phyloP scores from a whole-genome alignment of 1,284 basidiomycete species.

The Rhodofomes roseus region DNA sequence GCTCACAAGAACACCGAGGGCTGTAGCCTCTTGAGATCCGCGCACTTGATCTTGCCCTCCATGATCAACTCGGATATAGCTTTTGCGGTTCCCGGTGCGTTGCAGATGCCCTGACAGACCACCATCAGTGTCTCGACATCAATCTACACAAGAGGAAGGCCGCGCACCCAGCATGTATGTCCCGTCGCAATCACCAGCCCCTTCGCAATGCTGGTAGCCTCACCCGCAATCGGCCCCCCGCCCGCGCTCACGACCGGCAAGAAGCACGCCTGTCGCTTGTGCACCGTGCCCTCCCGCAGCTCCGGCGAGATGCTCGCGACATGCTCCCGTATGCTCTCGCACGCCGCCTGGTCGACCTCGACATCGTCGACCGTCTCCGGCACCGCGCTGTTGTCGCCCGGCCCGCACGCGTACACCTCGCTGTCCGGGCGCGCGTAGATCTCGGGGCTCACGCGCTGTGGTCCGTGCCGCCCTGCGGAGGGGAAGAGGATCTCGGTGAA shows the following conservation, averaged over 20 bases:
- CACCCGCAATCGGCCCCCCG: slow-evolving; percentile 60
- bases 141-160: background rate
- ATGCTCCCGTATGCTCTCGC: slow-evolving; percentile 49
- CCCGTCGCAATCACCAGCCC: slow-evolving; percentile 62
- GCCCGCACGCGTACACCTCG: slow-evolving; percentile 69
- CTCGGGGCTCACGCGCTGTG: slow-evolving; percentile 46
- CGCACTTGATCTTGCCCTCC: slow-evolving; percentile 50
- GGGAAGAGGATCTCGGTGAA: slow-evolving; percentile 57
- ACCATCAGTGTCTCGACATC: background rate
- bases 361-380: slow-evolving; percentile 64
- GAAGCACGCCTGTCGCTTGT: slow-evolving; percentile 65
- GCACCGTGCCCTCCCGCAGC: slow-evolving; percentile 46
- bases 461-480: slow-evolving; percentile 3
- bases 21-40: slow-evolving; percentile 42
- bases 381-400: slow-evolving; percentile 56
- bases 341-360: slow-evolving; percentile 46
- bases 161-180: slow-evolving; percentile 51
- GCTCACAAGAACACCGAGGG: slow-evolving; percentile 17
- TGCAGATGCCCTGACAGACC: slow-evolving; percentile 57
- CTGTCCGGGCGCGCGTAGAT: slow-evolving; percentile 68
- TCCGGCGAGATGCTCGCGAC: slow-evolving; percentile 55
- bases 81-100: slow-evolving; percentile 66
- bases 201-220: slow-evolving; percentile 41
- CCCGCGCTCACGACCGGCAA: slow-evolving; percentile 49
- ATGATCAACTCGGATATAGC: slow-evolving; percentile 56